Conservation (phyloP, 2,329 filamentous ascomycete genomes). For the Ophioceras dolichostomum region DNA sequence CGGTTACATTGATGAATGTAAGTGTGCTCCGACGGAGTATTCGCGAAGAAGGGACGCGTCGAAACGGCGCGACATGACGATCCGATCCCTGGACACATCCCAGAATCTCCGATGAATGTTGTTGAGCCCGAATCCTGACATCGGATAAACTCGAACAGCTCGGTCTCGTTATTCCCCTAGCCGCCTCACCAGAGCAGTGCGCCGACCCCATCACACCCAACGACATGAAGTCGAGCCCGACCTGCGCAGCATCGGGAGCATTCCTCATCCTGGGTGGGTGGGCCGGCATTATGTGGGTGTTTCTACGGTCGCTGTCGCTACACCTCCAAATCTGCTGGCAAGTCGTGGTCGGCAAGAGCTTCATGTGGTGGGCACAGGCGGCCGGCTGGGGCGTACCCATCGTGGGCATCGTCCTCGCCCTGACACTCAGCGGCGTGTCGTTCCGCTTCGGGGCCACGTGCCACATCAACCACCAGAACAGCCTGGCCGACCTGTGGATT, state of each 20-base stretch:
- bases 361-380: slow-evolving; percentile 75
- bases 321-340: slow-evolving; percentile 99
- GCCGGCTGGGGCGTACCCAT: slow-evolving; percentile 77
- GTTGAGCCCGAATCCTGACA: no score
- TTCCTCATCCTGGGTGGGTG: slow-evolving; percentile 81
- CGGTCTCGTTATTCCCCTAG: slow-evolving; percentile 82
- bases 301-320: slow-evolving; percentile 78
- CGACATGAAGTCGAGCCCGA: slow-evolving; percentile 70
- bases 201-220: slow-evolving; percentile 85
- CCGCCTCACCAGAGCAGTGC: slow-evolving; percentile 67
- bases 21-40: slow-evolving; percentile 30
- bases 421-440: slow-evolving; percentile 81
- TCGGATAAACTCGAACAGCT: slow-evolving; percentile 37
- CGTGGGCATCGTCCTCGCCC: slow-evolving; percentile 60
- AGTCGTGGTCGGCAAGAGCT: slow-evolving; percentile 71
- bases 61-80: no score
- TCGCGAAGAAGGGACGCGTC: no score
- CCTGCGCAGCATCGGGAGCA: slow-evolving; percentile 80
- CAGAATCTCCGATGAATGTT: no score
- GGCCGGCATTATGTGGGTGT: slow-evolving; percentile 78
- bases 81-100: no score
- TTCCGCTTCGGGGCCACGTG: slow-evolving; percentile 88
- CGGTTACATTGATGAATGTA: slow-evolving; percentile 68
- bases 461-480: slow-evolving; percentile 85
- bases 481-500: slow-evolving; percentile 79